Evolutionary conservation across 1,284 basidiomycete species (phyloP).

Genomic region (Apiotrichum gracile): DNA sequence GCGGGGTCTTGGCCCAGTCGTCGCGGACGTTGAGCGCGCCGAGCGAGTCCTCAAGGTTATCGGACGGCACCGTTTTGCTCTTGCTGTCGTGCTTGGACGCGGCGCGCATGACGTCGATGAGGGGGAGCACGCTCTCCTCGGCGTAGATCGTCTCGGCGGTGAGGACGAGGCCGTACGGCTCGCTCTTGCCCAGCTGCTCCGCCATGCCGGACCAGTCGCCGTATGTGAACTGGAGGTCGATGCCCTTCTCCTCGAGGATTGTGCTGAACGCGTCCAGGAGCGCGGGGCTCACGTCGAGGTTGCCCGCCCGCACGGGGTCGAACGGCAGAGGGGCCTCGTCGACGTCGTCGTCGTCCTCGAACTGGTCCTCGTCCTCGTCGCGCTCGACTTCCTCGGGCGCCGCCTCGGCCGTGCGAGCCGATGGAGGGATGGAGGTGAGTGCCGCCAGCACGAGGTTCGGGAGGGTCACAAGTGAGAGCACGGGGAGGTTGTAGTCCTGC

Average conservation of each 20-base stretch:
- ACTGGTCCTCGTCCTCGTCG: slow-evolving; percentile 18
- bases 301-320: slow-evolving; percentile 41
- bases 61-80: not conserved
- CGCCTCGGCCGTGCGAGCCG: slow-evolving; percentile 31
- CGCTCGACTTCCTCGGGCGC: slow-evolving; percentile 22
- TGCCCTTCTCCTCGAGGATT: slow-evolving; percentile 54
- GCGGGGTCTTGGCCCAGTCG: slow-evolving; percentile 20
- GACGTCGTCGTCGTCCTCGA: slow-evolving; percentile 18
- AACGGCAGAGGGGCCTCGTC: slow-evolving; percentile 15
- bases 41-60: slow-evolving; percentile 27
- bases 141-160: slow-evolving; percentile 93
- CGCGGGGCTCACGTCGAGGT: slow-evolving; percentile 57
- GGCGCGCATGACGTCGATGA: slow-evolving; percentile 54
- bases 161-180: slow-evolving; percentile 64
- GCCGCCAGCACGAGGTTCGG: slow-evolving; percentile 76
- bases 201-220: slow-evolving; percentile 63
- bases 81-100: slow-evolving; percentile 7
- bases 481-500: slow-evolving; percentile 88
- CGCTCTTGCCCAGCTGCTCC: slow-evolving; percentile 14
- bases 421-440: slow-evolving; percentile 26
- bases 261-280: slow-evolving; percentile 61
- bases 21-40: slow-evolving; percentile 22
- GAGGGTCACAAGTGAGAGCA: slow-evolving; percentile 72
- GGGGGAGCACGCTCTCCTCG: slow-evolving; percentile 59
- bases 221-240: slow-evolving; percentile 69